These are phyloP conservation scores for Filobasidium floriforme DNA, from an alignment of 768 basidiomycete genomes.

Conservation along the genomic window DNA sequence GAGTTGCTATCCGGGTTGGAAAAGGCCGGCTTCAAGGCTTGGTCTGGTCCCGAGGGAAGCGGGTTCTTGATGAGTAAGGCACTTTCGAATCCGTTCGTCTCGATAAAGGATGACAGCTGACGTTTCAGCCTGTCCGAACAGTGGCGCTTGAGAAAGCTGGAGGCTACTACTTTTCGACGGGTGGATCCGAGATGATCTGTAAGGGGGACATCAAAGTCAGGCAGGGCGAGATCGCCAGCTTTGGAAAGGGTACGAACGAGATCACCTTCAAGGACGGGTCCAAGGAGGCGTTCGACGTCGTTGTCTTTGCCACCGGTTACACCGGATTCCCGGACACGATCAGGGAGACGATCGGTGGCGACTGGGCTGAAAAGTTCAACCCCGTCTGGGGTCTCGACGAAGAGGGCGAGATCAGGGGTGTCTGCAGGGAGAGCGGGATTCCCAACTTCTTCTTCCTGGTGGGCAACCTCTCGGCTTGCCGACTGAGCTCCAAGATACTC, in stretches of 20 bases:
- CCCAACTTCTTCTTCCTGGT: slow-evolving; percentile 34
- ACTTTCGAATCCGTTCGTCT: slow-evolving; percentile 19
- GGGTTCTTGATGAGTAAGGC: slow-evolving; percentile 48
- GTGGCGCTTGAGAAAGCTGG: slow-evolving; percentile 38
- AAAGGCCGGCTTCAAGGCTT: slow-evolving; percentile 30
- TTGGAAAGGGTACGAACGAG: slow-evolving; percentile 30
- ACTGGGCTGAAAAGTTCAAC: slow-evolving; percentile 38
- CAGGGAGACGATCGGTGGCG: slow-evolving; percentile 34
- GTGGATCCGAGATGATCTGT: slow-evolving; percentile 57
- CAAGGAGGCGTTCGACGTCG: slow-evolving; percentile 52
- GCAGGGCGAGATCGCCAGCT: slow-evolving; percentile 53
- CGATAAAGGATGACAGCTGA: not conserved
- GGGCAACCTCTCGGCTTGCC: slow-evolving; percentile 31
- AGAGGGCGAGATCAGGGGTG: slow-evolving; percentile 42
- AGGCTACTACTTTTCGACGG: slow-evolving; percentile 44
- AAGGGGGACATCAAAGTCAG: slow-evolving; percentile 67
- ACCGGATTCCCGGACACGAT: slow-evolving; percentile 37
- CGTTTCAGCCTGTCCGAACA: not conserved
- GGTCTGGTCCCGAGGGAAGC: slow-evolving; percentile 28
- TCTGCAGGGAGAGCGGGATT: slow-evolving; percentile 29
- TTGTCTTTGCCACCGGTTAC: slow-evolving; percentile 58
- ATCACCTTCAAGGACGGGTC: slow-evolving; percentile 37
- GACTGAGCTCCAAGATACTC: slow-evolving; percentile 32
- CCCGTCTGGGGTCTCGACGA: slow-evolving; percentile 42
- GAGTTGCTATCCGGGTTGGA: slow-evolving; percentile 31